Evolutionary conservation across 257 asterid genomes (phyloP).

Genomic region (Nicotiana obtusifolia): DNA sequence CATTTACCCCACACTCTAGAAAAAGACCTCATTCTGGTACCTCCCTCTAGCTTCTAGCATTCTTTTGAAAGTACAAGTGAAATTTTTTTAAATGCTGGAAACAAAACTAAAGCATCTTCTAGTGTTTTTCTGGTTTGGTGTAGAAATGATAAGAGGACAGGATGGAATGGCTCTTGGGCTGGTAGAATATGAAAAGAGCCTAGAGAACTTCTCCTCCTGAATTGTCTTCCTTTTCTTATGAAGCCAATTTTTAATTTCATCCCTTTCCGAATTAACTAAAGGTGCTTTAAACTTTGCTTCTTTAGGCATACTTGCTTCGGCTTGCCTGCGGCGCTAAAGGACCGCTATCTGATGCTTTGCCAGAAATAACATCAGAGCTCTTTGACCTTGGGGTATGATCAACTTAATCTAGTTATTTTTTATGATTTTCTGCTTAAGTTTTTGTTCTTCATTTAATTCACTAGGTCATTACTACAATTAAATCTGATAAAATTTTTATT

Average conservation of each 20-base stretch:
- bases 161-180: background rate
- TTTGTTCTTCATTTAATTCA: conserved; percentile 7
- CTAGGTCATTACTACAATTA: background rate
- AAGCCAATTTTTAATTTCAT: conserved; percentile 5
- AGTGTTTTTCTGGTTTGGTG: conserved; percentile 5
- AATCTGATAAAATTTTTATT: background rate
- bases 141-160: background rate
- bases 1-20: conserved; percentile 48
- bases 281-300: conserved; percentile 22
- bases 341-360: conserved; percentile 71
- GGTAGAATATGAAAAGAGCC: conserved; percentile 2
- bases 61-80: background rate
- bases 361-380: conserved; percentile 79
- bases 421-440: background rate
- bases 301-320: conserved; percentile 90
- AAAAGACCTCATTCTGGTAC: conserved; percentile 80
- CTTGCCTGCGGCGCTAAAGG: conserved; percentile 81
- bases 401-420: conserved; percentile 17
- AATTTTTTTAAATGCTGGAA: background rate
- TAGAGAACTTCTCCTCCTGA: background rate
- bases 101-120: background rate
- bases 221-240: background rate
- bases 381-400: conserved; percentile 61
- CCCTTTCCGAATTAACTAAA: conserved; percentile 7
- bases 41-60: conserved; percentile 13